Percentiles rank a stretch among this genome's conserved stretches.
phyloP scores from a whole-genome alignment of 495 filamentous ascomycete species.

The Penicillium ochrochloron region DNA sequence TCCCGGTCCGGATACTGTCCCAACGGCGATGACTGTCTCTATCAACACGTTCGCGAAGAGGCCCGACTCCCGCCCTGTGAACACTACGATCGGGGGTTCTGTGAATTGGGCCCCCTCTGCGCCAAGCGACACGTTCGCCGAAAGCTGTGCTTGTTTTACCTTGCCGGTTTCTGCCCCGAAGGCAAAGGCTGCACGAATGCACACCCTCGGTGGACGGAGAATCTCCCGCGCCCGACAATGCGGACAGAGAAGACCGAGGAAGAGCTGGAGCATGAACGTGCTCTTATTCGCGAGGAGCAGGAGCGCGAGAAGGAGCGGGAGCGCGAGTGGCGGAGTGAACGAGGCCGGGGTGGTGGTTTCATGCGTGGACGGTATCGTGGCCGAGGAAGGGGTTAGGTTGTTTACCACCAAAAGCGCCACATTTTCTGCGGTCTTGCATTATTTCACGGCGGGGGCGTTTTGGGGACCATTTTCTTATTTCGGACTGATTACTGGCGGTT shows the following conservation, averaged over 20 bases:
- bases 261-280: conserved; percentile 61
- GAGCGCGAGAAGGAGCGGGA: conserved; percentile 56
- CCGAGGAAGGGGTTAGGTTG: conserved; percentile 47
- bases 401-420: conserved; percentile 3
- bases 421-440: conserved; percentile 18
- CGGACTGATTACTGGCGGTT: conserved; percentile 1
- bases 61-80: conserved; percentile 82
- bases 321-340: conserved; percentile 55
- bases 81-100: conserved; percentile 95
- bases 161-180: conserved; percentile 94
- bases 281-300: conserved; percentile 59
- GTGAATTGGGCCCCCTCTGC: conserved; percentile 84
- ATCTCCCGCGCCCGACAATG: conserved; percentile 74
- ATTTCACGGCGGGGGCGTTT: conserved; percentile 16
- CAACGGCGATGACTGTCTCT: conserved; percentile 96
- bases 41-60: conserved; percentile 88
- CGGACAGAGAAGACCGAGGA: conserved; percentile 65
- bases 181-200: conserved; percentile 78
- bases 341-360: conserved; percentile 53
- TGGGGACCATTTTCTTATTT: conserved; percentile 13
- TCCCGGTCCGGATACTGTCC: conserved; percentile 88
- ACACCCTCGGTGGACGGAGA: conserved; percentile 76
- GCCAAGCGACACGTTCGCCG: conserved; percentile 83
- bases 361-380: conserved; percentile 54
- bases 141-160: conserved; percentile 77